Evolutionary conservation across 1,284 basidiomycete genomes (phyloP), one percentile per base, ranked within the genome.

Genomic region (Apiotrichum brassicae): DNA sequence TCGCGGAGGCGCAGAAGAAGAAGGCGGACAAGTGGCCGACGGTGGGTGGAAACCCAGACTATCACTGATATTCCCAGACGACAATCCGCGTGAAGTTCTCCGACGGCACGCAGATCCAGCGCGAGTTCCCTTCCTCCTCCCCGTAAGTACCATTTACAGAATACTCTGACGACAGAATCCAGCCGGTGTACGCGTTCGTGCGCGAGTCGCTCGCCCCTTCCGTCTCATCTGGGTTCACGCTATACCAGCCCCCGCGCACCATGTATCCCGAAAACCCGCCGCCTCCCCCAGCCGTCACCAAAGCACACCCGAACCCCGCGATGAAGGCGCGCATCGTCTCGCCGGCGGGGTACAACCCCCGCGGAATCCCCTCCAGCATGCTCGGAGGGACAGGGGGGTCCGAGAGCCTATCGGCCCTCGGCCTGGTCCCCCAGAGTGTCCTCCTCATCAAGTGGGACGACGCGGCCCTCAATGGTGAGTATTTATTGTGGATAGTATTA

Each of bases 371-470:
- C 16, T 49, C 49, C 4, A 58, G 63, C 28, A 45, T 64, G 28
- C 57, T 59, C 46, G 62, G 61, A n/a, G 69, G 69, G 4, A 66
- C 57, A 24, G 69, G 69, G 7, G 62, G 65, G 8, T 62, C 57
- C 32, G 65, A 70, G 59, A 66, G 54, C 3, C 52, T 74, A 32
- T 47, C 51, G 24, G 63, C 70, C 38, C 54, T 74, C 24, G 68
- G 70, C 3, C 49, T 74, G 13, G 71, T 74, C 11, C 72, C 72
- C 6, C 72, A 74, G 62, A 69, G 66, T 53, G 60, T 74, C 26
- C 50, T 74, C 46, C 38, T 72, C 46, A 57, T 74, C 20, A 54
- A 54, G 38, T 74, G 66, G 59, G 66, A 65, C 12, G 72, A 70
- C 9, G 68, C 65, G 19, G 64, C 50, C 14, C 62, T 72, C 66